Conservation (phyloP, 2,329 filamentous ascomycete species). For the Calonectria pseudoturangicola region DNA sequence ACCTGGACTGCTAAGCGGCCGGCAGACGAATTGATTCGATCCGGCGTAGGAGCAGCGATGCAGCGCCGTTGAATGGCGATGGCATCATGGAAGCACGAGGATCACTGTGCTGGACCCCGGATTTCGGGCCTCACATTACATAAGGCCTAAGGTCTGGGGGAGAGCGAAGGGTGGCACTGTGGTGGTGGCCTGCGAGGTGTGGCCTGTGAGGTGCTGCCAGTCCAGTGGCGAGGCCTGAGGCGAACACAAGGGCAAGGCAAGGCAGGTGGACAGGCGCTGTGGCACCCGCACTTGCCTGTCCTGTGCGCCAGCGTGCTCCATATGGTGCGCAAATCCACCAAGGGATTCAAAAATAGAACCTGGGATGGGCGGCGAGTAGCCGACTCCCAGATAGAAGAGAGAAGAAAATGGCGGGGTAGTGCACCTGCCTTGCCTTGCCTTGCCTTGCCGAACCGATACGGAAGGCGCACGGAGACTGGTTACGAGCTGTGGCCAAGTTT, state of each 20-base stretch:
- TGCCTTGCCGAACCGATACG: conserved; percentile 43
- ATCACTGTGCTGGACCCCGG: conserved; percentile 38
- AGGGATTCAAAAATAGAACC: conserved; percentile 40
- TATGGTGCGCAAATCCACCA: conserved; percentile 39
- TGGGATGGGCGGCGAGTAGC: conserved; percentile 30
- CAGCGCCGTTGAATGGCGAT: conserved; percentile 5
- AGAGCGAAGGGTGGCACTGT: conserved; percentile 16
- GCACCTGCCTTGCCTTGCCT: conserved; percentile 4
- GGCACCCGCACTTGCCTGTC: conserved; percentile 24
- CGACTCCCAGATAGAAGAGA: conserved; percentile 36
- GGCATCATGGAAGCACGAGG: conserved; percentile 38
- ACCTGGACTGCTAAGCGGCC: conserved; percentile 24
- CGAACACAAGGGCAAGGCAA: conserved; percentile 19
- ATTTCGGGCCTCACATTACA: conserved; percentile 37
- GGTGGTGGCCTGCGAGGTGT: conserved; percentile 27
- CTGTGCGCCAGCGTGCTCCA: conserved; percentile 22
- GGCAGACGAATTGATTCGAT: conserved; percentile 36
- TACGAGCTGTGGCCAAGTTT: conserved; percentile 29
- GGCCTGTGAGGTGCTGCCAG: background rate
- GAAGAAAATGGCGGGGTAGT: conserved; percentile 45
- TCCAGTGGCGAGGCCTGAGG: conserved; percentile 23
- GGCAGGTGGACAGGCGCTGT: conserved; percentile 22
- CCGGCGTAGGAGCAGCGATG: conserved; percentile 36
- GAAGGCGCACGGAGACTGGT: conserved; percentile 46
- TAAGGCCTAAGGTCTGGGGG: conserved; percentile 22